Conservation (phyloP, 495 filamentous ascomycete species). For the Echria macrotheca region DNA sequence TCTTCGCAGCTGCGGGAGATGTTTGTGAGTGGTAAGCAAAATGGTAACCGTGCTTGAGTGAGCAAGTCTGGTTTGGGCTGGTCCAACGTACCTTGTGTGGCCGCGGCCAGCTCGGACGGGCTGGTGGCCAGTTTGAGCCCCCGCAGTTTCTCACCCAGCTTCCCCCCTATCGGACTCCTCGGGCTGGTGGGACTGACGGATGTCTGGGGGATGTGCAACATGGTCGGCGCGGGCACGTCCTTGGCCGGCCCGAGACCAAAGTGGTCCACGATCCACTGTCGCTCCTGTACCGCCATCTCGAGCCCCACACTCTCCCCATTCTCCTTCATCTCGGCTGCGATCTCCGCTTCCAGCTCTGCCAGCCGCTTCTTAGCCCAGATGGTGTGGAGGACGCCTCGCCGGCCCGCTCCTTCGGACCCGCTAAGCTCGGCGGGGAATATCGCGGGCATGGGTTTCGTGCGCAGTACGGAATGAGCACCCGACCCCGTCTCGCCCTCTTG, state of each 20-base stretch:
- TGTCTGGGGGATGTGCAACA: conserved; percentile 23
- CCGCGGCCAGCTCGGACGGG: conserved; percentile 49
- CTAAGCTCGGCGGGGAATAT: conserved; percentile 73
- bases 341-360: conserved; percentile 66
- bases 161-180: conserved; percentile 56
- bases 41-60: too few species aligned
- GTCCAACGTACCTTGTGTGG: conserved; percentile 42
- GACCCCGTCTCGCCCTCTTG: neutral
- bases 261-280: conserved; percentile 73
- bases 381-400: conserved; percentile 74
- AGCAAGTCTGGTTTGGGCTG: too few species aligned
- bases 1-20: conserved; percentile 20
- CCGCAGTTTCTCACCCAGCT: conserved; percentile 68
- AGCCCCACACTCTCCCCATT: conserved; percentile 75
- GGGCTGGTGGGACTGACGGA: conserved; percentile 44
- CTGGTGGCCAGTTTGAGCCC: conserved; percentile 71
- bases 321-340: conserved; percentile 52
- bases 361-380: conserved; percentile 77
- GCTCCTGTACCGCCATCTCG: conserved; percentile 74
- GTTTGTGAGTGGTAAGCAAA: too few species aligned
- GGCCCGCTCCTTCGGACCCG: conserved; percentile 57
- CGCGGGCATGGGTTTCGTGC: conserved; percentile 69
- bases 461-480: conserved; percentile 26
- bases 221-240: conserved; percentile 22
- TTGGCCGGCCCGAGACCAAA: conserved; percentile 54